Conservation (phyloP, 1,284 basidiomycete genomes). For the Cystobasidiaceae sp. region DNA sequence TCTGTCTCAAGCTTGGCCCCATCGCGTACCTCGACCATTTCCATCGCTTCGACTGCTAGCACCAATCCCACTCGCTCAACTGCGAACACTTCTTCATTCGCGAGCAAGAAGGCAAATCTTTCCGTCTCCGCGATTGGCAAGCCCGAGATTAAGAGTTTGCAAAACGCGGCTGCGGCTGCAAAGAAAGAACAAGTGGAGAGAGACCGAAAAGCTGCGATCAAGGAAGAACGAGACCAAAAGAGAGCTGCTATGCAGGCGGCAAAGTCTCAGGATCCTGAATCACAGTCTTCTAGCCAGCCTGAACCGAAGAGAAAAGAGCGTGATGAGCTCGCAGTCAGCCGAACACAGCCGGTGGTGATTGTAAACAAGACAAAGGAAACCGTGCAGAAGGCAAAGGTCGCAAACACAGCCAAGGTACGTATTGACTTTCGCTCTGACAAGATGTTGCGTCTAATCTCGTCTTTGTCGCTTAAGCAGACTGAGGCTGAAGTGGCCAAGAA, state of each 20-base stretch:
- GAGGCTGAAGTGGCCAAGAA: conserved; percentile 48
- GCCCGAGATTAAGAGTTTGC: conserved; percentile 64
- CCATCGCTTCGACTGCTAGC: background rate
- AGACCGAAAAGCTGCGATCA: conserved; percentile 66
- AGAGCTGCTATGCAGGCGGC: conserved; percentile 66
- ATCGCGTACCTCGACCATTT: conserved; percentile 15
- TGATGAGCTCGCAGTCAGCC: conserved; percentile 15
- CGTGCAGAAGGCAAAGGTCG: conserved; percentile 41
- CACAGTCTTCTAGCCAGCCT: conserved; percentile 49
- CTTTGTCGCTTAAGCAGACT: conserved; percentile 12
- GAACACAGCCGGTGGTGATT: too few relatives aligned
- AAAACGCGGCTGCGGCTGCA: conserved; percentile 70
- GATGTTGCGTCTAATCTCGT: background rate
- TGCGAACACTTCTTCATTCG: background rate
- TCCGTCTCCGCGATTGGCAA: background rate
- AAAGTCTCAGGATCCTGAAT: conserved; percentile 62
- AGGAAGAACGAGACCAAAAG: conserved; percentile 73
- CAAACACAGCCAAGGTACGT: conserved; percentile 34
- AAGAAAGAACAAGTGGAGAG: conserved; percentile 87
- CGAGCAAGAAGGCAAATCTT: conserved; percentile 3
- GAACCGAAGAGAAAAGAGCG: conserved; percentile 44
- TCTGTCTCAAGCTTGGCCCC: conserved; percentile 23
- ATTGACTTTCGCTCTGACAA: too few relatives aligned
- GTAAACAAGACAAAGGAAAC: too few relatives aligned
- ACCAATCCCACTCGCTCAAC: background rate